Base-by-base conservation (phyloP, 306 rosid species). In the Quillaja saponaria region DNA sequence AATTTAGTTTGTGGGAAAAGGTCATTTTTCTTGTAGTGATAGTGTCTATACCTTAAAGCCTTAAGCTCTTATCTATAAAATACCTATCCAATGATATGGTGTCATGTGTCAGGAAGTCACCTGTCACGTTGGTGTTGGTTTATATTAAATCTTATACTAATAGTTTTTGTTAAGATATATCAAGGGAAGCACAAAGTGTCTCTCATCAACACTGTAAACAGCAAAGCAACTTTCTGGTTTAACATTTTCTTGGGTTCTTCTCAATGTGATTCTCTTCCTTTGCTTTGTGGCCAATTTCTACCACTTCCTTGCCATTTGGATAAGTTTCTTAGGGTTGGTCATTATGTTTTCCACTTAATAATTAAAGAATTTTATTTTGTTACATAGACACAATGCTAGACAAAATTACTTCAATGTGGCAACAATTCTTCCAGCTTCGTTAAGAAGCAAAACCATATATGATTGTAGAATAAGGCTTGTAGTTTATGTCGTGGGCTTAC, bases 241-340 rank as follows among this genome's bases (percentile, higher is more conserved):
- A n/a, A 4, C n/a, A 10, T 35, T 25, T 15, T 12, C 41, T 10
- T 13, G 15, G 49, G 3, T 5, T 39, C 38, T 55, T 5, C 62
- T 38, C 7, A 55, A 37, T 21, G 60, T 16, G n/a, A 47, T 38
- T 40, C 33, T 47, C 37, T 47, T 55, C 14, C 54, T 40, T 17
- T 49, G 46, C 9, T 9, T 34, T 14, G 68, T 38, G 7, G 56
- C 58, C 1, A 37, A 3, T 28, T 38, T 63, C 11, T 20, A 49
- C 64, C 76, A 47, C 64, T 47, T 71, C 34, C 58, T 54, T 16
- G 58, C 76, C 76, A 55, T 42, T 31, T 35, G 21, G 40, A 59
- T 20, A 31, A 71, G 76, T 35, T 34, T 54, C 34, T 55, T 63
- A 2, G 76, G 3, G 48, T 56, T 47, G 31, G 37, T 55, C 76